phyloP scores from a whole-genome alignment of 2,329 filamentous ascomycete species.

The Arthrobotrys conoides region DNA sequence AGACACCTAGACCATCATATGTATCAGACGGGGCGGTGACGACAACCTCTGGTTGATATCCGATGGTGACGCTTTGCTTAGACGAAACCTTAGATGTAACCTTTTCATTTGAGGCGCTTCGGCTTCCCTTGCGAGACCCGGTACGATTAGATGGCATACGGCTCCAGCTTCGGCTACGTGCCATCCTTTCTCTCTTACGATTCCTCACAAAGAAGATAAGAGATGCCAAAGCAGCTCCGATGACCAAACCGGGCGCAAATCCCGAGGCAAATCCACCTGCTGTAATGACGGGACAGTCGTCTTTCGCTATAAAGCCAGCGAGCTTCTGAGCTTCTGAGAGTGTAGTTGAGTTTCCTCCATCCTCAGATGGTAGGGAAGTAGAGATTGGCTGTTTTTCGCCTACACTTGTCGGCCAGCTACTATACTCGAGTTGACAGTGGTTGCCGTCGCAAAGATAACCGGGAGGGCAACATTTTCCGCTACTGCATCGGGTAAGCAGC shows the following conservation, averaged over 20 bases:
- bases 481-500: conserved; percentile 41
- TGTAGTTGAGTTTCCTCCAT: conserved; percentile 31
- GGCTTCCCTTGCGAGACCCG: conserved; percentile 31
- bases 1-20: conserved; percentile 43
- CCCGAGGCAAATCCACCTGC: conserved; percentile 52
- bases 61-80: conserved; percentile 52
- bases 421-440: conserved; percentile 50
- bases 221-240: conserved; percentile 39
- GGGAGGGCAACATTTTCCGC: conserved; percentile 57
- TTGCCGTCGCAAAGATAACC: conserved; percentile 54
- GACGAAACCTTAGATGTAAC: conserved; percentile 37
- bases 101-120: conserved; percentile 35
- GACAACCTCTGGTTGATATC: conserved; percentile 54
- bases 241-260: conserved; percentile 42
- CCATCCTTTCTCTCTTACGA: conserved; percentile 29
- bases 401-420: conserved; percentile 47
- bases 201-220: conserved; percentile 27
- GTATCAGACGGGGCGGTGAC: conserved; percentile 46
- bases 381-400: conserved; percentile 22
- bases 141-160: conserved; percentile 49
- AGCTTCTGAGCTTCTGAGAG: conserved; percentile 47
- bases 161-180: conserved; percentile 29
- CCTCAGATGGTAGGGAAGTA: neutral
- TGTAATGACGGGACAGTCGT: conserved; percentile 41
- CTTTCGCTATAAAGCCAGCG: conserved; percentile 51